Evolutionary conservation across 768 basidiomycete genomes (phyloP).

Genomic region (Naematelia encephala): DNA sequence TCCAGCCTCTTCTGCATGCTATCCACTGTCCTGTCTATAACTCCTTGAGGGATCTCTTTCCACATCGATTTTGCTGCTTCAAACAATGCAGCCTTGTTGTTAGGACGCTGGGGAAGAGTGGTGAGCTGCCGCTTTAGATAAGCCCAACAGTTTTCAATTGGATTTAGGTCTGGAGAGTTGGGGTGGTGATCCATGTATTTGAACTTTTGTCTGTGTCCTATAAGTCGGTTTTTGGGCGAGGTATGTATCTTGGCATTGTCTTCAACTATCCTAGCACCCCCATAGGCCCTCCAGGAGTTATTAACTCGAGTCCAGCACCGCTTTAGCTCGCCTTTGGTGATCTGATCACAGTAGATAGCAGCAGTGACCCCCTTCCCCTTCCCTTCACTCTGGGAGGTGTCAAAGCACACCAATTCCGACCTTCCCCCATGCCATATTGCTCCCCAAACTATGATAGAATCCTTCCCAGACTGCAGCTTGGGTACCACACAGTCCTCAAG

Average conservation of each 20-base stretch:
- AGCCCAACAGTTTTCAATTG: constrained; percentile 20
- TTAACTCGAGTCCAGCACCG: constrained; percentile 10
- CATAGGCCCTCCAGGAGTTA: no score
- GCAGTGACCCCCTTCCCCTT: constrained; percentile 12
- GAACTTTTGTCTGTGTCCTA: constrained; percentile 8
- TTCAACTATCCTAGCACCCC: constrained; percentile 18
- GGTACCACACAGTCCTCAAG: constrained; percentile 8
- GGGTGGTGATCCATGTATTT: constrained; percentile 9
- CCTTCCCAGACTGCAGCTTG: constrained; percentile 2
- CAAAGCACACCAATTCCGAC: constrained; percentile 22
- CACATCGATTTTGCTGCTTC: constrained; percentile 4
- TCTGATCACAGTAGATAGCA: constrained; percentile 17
- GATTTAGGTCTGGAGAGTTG: constrained; percentile 23
- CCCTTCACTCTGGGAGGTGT: constrained; percentile 9
- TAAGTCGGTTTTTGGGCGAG: neutral
- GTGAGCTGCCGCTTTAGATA: constrained; percentile 8
- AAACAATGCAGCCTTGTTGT: constrained; percentile 7
- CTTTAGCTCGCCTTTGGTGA: constrained; percentile 15
- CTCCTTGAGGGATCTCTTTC: constrained; percentile 10
- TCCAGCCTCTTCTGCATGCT: constrained; percentile 16
- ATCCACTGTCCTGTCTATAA: constrained; percentile 12
- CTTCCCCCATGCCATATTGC: constrained; percentile 18
- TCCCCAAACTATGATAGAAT: constrained; percentile 15
- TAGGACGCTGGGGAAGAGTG: constrained; percentile 5
- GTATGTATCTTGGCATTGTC: constrained; percentile 16